A percentile compares a stretch with the other conserved stretches of the same genome.
phyloP scores from a whole-genome alignment of 2,329 filamentous ascomycete species.

The Tolypocladium inflatum region DNA sequence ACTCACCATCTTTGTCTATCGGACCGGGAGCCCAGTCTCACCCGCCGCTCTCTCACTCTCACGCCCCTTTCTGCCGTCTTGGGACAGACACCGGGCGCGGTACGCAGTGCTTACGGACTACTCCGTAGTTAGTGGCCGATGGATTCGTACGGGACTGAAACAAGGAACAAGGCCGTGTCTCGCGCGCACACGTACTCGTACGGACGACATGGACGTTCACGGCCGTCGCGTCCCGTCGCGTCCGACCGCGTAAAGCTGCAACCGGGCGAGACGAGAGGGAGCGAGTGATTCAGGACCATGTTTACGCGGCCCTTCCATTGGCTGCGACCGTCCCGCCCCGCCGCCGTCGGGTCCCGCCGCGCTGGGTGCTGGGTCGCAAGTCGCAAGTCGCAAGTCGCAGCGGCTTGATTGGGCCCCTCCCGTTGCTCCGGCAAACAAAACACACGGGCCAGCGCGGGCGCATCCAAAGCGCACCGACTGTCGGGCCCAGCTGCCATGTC shows the following conservation, averaged over 20 bases:
- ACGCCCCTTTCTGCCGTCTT: not conserved
- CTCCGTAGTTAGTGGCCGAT: no score
- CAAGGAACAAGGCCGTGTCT: not conserved
- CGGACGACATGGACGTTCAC: not conserved
- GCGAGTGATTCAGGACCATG: not conserved
- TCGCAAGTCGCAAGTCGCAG: not conserved
- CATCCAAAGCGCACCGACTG: not conserved
- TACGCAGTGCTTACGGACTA: not conserved
- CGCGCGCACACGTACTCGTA: not conserved
- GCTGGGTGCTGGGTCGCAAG: not conserved
- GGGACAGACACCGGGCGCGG: not conserved
- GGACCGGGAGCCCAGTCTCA: not conserved
- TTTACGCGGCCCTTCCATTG: not conserved
- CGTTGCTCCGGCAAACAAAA: conserved; percentile 15
- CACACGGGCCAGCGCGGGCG: not conserved
- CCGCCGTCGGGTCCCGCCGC: not conserved
- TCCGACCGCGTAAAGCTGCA: conserved; percentile 27
- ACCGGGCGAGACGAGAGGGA: not conserved
- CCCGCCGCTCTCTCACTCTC: not conserved
- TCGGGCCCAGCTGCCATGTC: not conserved
- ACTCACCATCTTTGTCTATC: not conserved
- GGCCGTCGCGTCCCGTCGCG: conserved; percentile 9
- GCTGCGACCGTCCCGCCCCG: not conserved
- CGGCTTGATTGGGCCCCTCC: conserved; percentile 2
- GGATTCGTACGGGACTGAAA: not conserved